Percentiles rank a stretch among this genome's conserved stretches.
phyloP scores from a whole-genome alignment of 164 flowering plant species.

The Berberis thunbergii region DNA sequence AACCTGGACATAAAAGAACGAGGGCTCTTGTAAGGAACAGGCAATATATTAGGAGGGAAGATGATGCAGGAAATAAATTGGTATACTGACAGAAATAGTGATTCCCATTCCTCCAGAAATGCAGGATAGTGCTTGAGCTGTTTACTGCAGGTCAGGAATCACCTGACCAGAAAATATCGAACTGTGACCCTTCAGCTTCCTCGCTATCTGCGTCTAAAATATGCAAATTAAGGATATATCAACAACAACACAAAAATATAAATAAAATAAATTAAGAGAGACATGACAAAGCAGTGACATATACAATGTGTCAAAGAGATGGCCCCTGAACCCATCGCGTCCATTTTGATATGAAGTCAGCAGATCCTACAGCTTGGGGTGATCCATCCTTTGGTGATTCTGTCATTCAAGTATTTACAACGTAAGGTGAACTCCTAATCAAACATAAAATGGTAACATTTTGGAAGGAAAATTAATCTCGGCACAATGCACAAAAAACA shows the following conservation, averaged over 20 bases:
- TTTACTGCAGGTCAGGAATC: conserved; percentile 51
- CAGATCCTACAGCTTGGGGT: conserved; percentile 21
- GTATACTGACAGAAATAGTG: conserved; percentile 53
- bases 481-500: no score
- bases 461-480: no score
- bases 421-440: neutral
- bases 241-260: neutral
- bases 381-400: conserved; percentile 41
- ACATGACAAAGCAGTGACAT: conserved; percentile 2
- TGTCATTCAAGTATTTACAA: conserved; percentile 18
- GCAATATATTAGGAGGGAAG: neutral
- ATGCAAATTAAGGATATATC: neutral
- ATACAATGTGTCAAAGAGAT: conserved; percentile 38
- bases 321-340: conserved; percentile 18
- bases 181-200: conserved; percentile 19
- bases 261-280: neutral
- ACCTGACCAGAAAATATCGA: conserved; percentile 59
- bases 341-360: conserved; percentile 20
- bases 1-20: conserved; percentile 35
- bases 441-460: neutral
- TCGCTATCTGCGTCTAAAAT: conserved; percentile 42
- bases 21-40: neutral
- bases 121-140: conserved; percentile 60
- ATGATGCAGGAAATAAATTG: neutral
- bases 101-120: conserved; percentile 60